Evolutionary conservation across 129 eudicot species (phyloP).

Genomic region (Daucus carota): DNA sequence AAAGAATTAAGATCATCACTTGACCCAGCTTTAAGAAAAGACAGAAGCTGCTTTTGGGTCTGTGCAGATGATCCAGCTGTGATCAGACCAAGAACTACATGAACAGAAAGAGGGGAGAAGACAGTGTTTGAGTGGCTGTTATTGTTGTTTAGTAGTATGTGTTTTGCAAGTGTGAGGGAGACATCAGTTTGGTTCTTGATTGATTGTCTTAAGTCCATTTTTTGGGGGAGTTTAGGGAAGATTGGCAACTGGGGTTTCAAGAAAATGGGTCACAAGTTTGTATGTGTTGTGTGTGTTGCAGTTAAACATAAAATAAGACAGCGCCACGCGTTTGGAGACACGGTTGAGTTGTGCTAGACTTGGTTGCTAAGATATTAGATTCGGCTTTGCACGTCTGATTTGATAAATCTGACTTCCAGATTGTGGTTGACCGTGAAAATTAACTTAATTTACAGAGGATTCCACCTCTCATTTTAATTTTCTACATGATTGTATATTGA

Average conservation of each 20-base stretch:
- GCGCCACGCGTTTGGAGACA: neutral
- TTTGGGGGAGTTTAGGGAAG: neutral
- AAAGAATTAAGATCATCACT: conserved; percentile 41
- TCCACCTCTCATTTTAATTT: no score
- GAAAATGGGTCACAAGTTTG: neutral
- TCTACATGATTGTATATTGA: no score
- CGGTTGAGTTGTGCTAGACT: neutral
- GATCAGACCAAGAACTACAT: conserved; percentile 42
- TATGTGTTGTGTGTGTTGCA: neutral
- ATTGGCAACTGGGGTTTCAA: neutral
- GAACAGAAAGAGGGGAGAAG: conserved; percentile 71
- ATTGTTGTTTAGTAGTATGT: conserved; percentile 29
- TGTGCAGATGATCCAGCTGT: conserved; percentile 59
- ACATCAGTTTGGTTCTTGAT: conserved; percentile 58
- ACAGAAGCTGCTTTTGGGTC: conserved; percentile 48
- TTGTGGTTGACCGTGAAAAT: no score
- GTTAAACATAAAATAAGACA: neutral
- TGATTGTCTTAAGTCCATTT: conserved; percentile 43
- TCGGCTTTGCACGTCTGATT: neutral
- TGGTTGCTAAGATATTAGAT: neutral
- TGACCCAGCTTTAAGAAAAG: conserved; percentile 45
- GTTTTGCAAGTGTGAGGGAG: conserved; percentile 36
- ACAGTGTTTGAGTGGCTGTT: conserved; percentile 39
- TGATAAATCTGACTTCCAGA: no score
- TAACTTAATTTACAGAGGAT: no score